Conservation (phyloP, 2,329 filamentous ascomycete genomes). For the Fusarium hostae region DNA sequence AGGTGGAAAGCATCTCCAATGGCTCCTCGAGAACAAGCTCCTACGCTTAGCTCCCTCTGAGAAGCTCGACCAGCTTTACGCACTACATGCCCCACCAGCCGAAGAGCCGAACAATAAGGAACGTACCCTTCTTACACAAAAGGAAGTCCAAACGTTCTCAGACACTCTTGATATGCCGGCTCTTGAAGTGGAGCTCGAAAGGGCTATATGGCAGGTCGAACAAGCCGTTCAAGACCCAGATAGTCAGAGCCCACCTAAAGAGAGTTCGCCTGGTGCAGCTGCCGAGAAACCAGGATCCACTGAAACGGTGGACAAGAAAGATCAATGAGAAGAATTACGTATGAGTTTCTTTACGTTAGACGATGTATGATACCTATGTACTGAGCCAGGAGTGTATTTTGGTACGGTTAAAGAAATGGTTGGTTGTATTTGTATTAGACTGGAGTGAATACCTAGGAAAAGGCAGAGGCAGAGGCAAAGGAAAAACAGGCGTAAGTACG, state of each 20-base stretch:
- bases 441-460: constrained; percentile 1
- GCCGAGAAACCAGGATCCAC: constrained; percentile 23
- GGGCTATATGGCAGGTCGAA: constrained; percentile 80
- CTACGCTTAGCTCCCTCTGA: constrained; percentile 73
- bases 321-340: constrained; percentile 33
- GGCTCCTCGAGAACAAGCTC: constrained; percentile 79
- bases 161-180: constrained; percentile 74
- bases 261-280: constrained; percentile 26
- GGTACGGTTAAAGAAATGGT: constrained; percentile 6
- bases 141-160: constrained; percentile 68
- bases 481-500: constrained; percentile 34
- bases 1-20: constrained; percentile 86
- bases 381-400: constrained; percentile 18
- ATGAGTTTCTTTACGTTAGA: constrained; percentile 19
- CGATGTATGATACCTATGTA: constrained; percentile 42
- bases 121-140: constrained; percentile 58
- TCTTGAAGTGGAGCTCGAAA: constrained; percentile 76
- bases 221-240: constrained; percentile 56
- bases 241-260: constrained; percentile 17
- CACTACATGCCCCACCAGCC: constrained; percentile 52
- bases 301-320: constrained; percentile 22
- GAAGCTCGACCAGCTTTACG: constrained; percentile 79
- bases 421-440: constrained; percentile 34
- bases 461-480: constrained; percentile 15
- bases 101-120: constrained; percentile 44